Evolutionary conservation across 2,329 filamentous ascomycete species (phyloP).

Genomic region (Cercospora citrullina): DNA sequence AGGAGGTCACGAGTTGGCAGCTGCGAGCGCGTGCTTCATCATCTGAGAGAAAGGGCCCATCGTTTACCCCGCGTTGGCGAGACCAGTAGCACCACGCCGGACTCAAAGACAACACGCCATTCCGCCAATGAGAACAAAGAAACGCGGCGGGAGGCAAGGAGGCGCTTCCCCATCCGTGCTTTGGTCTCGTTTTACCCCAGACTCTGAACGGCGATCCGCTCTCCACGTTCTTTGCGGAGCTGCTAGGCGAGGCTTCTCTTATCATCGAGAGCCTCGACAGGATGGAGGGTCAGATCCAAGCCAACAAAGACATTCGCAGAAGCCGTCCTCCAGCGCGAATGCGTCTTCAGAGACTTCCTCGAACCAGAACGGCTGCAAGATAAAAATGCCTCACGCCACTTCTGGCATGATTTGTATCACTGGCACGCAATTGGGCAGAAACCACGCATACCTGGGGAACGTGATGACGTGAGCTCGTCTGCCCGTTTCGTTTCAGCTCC

Average conservation of each 20-base stretch:
- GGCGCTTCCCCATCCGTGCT: constrained; percentile 6
- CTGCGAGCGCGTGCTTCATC: background rate
- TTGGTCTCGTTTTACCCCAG: constrained; percentile 1
- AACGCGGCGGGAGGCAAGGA: background rate
- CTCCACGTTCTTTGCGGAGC: background rate
- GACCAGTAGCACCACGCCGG: background rate
- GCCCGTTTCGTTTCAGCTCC: background rate
- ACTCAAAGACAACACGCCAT: background rate
- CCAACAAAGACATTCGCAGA: background rate
- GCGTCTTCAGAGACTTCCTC: background rate
- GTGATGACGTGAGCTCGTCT: constrained; percentile 6
- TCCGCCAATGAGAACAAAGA: background rate
- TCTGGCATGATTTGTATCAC: constrained; percentile 13
- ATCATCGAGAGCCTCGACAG: background rate
- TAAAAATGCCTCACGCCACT: constrained; percentile 13
- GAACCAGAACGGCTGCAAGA: background rate
- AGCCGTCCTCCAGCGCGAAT: background rate
- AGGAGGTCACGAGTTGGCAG: constrained; percentile 1
- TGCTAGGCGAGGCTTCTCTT: background rate
- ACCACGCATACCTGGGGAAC: background rate
- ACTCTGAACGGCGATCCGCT: background rate
- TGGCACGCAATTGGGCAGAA: constrained; percentile 16
- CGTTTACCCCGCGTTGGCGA: constrained; percentile 7
- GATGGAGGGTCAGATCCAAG: background rate
- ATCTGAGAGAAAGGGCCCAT: background rate